phyloP scores from a whole-genome alignment of 805 yeast species.

The Starmerella asiatica region DNA sequence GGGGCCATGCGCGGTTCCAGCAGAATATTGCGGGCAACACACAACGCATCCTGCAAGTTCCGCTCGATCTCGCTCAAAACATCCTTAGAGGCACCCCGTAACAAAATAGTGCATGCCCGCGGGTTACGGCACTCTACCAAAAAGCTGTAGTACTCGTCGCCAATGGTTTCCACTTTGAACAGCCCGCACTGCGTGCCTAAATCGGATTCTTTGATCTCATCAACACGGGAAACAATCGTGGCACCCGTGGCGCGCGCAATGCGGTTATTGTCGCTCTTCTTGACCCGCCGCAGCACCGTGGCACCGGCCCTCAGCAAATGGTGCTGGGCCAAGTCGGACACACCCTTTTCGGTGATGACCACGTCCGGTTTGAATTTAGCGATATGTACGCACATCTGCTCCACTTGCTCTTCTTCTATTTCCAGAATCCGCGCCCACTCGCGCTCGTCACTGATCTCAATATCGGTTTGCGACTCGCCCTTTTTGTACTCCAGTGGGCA shows the following conservation, averaged over 20 bases:
- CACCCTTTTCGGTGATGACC: constrained; percentile 96
- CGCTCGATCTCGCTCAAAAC: constrained; percentile 92
- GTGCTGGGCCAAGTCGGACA: constrained; percentile 94
- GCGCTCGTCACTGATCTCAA: constrained; percentile 88
- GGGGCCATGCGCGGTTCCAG: constrained; percentile 91
- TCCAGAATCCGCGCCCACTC: constrained; percentile 93
- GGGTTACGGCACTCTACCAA: constrained; percentile 71
- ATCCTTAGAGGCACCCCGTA: constrained; percentile 96
- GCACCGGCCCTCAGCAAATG: constrained; percentile 86
- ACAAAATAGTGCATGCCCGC: constrained; percentile 80
- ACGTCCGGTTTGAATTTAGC: constrained; percentile 79
- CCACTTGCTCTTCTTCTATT: constrained; percentile 96
- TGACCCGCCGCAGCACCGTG: constrained; percentile 83
- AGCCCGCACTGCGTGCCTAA: constrained; percentile 80
- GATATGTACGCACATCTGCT: constrained; percentile 69
- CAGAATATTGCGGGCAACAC: constrained; percentile 88
- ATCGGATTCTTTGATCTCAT: constrained; percentile 83
- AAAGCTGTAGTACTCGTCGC: constrained; percentile 91
- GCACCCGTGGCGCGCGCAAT: constrained; percentile 97
- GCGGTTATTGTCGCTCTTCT: constrained; percentile 90
- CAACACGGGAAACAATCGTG: constrained; percentile 87
- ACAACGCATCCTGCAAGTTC: constrained; percentile 96
- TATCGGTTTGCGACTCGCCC: constrained; percentile 97
- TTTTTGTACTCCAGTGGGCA: constrained; percentile 97
- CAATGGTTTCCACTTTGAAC: constrained; percentile 87